Conservation (phyloP, 1,139 yeast species). For the Yamadazyma triangularis region DNA sequence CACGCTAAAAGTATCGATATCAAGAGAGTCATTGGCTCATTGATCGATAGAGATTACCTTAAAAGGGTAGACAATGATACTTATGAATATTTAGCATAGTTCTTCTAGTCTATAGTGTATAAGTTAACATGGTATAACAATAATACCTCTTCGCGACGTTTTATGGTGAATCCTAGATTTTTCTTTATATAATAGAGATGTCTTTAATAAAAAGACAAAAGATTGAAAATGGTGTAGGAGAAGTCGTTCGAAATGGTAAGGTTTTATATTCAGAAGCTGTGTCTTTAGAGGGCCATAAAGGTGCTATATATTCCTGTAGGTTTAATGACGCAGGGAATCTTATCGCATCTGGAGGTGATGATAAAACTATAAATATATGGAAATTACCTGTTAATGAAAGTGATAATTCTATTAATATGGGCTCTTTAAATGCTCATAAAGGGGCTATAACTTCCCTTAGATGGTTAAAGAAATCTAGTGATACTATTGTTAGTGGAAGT, state of each 20-base stretch:
- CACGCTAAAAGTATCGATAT: constrained; percentile 82
- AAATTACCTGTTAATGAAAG: constrained; percentile 25
- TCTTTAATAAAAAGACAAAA: constrained; percentile 20
- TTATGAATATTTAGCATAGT: constrained; percentile 69
- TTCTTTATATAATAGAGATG: constrained; percentile 13
- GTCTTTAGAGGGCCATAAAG: constrained; percentile 39
- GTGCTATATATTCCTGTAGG: constrained; percentile 41
- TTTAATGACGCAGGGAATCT: constrained; percentile 40
- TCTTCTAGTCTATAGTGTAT: neutral
- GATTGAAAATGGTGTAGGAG: constrained; percentile 6
- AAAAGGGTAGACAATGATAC: constrained; percentile 72
- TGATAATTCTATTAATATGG: constrained; percentile 29
- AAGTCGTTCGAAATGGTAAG: constrained; percentile 1
- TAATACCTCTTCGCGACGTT: too few relatives aligned
- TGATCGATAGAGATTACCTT: constrained; percentile 84
- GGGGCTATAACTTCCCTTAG: constrained; percentile 47
- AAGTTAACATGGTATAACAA: too few relatives aligned
- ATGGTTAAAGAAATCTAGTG: constrained; percentile 39
- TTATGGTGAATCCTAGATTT: too few relatives aligned
- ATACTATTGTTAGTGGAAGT: constrained; percentile 35
- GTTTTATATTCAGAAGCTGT: constrained; percentile 7
- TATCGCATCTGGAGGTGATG: constrained; percentile 53
- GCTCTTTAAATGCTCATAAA: constrained; percentile 42
- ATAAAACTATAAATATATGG: constrained; percentile 46
- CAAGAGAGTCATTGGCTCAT: constrained; percentile 78